Evolutionary conservation across 2,329 filamentous ascomycete genomes (phyloP).

Genomic region (Clarireedia paspali): DNA sequence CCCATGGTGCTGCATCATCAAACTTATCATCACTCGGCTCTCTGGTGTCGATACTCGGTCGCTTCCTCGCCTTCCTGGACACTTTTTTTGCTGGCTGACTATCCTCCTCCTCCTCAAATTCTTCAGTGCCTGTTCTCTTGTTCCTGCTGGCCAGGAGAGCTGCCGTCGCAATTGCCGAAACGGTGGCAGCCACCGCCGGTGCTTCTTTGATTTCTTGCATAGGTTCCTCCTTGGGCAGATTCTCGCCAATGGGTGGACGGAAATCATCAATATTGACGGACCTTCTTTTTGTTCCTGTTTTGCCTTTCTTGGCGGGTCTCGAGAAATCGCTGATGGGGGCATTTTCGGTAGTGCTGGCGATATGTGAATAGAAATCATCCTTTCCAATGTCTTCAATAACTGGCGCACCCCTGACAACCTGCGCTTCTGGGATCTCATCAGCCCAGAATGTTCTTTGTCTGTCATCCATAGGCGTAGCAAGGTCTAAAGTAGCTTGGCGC

Average conservation of each 20-base stretch:
- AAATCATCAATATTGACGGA: conserved; percentile 8
- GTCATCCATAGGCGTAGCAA: conserved; percentile 8
- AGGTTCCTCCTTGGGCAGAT: conserved; percentile 7
- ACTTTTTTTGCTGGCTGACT: conserved; percentile 31
- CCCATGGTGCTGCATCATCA: conserved; percentile 38
- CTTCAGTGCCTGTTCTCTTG: conserved; percentile 2
- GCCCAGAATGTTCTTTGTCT: conserved; percentile 24
- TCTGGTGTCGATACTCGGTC: conserved; percentile 35
- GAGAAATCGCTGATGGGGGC: conserved; percentile 21
- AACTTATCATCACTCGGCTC: conserved; percentile 36
- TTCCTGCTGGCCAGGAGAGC: conserved; percentile 12
- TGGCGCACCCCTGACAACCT: conserved; percentile 21
- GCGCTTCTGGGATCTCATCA: conserved; percentile 26
- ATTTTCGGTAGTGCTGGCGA: conserved; percentile 21
- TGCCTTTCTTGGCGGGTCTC: conserved; percentile 31
- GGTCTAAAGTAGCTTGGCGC: conserved; percentile 21
- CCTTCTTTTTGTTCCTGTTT: conserved; percentile 32
- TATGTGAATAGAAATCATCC: conserved; percentile 27
- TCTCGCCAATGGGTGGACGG: conserved; percentile 5
- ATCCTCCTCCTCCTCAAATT: conserved; percentile 31
- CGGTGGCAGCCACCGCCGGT: conserved; percentile 14
- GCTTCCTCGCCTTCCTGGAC: conserved; percentile 32
- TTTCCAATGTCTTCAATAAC: conserved; percentile 25
- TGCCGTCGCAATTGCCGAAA: conserved; percentile 18
- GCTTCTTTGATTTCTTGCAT: conserved; percentile 22